A percentile compares a stretch with the other conserved stretches of the same genome.
These are phyloP conservation scores for Naegleria fowleri DNA, from an alignment of 208 protist species.

Conservation along the genomic window DNA sequence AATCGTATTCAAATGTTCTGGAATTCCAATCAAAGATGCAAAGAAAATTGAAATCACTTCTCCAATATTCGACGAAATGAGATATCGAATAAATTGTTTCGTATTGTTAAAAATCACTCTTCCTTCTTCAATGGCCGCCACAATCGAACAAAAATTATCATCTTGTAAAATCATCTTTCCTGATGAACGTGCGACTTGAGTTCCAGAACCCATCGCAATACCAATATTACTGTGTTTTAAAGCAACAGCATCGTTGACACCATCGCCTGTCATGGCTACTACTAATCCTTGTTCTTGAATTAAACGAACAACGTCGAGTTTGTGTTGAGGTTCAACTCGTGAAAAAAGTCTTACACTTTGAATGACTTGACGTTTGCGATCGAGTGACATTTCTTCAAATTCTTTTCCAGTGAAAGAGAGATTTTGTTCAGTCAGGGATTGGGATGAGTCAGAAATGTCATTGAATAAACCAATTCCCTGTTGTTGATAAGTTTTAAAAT, in stretches of 20 bases:
- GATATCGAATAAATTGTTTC: slow-evolving; percentile 76
- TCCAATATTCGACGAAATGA: slow-evolving; percentile 55
- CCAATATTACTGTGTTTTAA: slow-evolving; percentile 55
- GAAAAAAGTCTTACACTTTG: slow-evolving; percentile 59
- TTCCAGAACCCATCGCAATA: slow-evolving; percentile 72
- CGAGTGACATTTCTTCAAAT: not conserved
- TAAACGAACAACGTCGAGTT: slow-evolving; percentile 61
- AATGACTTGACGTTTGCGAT: not conserved
- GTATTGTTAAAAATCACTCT: slow-evolving; percentile 79
- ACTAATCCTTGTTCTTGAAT: slow-evolving; percentile 40
- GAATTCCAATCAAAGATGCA: slow-evolving; percentile 9
- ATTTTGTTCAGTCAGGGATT: not conserved
- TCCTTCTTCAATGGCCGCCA: slow-evolving; percentile 68
- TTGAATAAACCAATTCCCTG: not conserved
- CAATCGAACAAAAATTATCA: slow-evolving; percentile 82
- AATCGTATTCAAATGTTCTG: not conserved
- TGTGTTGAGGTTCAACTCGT: slow-evolving; percentile 71
- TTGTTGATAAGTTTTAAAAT: too few relatives aligned
- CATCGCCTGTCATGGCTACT: slow-evolving; percentile 24
- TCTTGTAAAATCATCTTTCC: slow-evolving; percentile 74
- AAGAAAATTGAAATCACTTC: slow-evolving; percentile 57
- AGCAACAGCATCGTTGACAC: slow-evolving; percentile 9
- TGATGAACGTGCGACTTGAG: slow-evolving; percentile 57
- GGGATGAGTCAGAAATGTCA: not conserved
- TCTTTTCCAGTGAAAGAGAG: not conserved